phyloP scores from a whole-genome alignment of 345 rosid species.

The Brassica carinata region DNA sequence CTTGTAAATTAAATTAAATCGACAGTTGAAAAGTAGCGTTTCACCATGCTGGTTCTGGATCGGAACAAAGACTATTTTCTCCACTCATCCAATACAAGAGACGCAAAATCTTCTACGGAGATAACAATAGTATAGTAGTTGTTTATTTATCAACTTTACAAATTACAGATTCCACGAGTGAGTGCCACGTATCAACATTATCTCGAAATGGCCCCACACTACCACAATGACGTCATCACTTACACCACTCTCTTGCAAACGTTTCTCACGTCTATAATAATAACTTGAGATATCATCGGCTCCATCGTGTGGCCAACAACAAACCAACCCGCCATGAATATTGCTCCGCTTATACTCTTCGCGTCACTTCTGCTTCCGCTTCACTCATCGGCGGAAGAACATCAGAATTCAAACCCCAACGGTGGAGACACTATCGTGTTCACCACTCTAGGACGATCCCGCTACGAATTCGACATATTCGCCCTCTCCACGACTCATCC shows the following conservation, averaged over 20 bases:
- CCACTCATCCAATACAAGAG: neutral
- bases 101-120: neutral
- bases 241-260: neutral
- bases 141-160: neutral
- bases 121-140: neutral
- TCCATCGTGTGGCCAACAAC: neutral
- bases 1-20: neutral
- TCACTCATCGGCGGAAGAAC: constrained; percentile 26
- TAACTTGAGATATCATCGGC: neutral
- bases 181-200: constrained; percentile 23
- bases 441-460: constrained; percentile 63
- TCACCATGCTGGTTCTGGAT: neutral
- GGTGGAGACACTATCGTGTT: constrained; percentile 60
- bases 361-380: constrained; percentile 4
- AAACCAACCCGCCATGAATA: constrained; percentile 24
- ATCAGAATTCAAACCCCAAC: neutral
- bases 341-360: neutral
- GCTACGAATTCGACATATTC: constrained; percentile 74
- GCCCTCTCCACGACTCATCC: constrained; percentile 48
- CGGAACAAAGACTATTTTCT: neutral
- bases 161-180: neutral
- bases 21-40: neutral
- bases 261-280: neutral
- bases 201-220: neutral
- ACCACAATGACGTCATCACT: constrained; percentile 15